Evolutionary conservation across 1,139 yeast genomes (phyloP).

Genomic region (Schizosaccharomyces versatilis): DNA sequence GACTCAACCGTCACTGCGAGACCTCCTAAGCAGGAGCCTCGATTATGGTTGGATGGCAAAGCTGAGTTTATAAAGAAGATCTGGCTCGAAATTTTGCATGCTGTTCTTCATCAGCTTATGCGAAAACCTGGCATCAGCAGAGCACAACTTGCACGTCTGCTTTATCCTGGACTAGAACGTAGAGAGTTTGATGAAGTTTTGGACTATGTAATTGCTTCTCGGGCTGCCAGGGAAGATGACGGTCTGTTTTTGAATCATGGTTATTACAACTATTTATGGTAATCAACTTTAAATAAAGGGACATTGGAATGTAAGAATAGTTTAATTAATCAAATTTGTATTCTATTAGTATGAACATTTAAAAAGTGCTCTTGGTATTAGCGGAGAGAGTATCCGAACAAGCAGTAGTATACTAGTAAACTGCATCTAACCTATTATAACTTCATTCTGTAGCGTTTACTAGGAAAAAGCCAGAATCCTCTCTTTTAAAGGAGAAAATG

Average conservation of each 20-base stretch:
- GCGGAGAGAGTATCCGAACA: too few species aligned
- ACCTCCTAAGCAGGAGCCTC: neutral
- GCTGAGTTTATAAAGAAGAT: neutral
- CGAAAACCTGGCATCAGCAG: neutral
- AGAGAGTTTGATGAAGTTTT: neutral
- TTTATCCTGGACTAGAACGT: neutral
- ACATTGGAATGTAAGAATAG: too few species aligned
- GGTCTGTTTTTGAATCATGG: neutral
- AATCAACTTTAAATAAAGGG: neutral
- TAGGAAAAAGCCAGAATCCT: too few species aligned
- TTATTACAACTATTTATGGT: neutral
- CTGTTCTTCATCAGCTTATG: neutral
- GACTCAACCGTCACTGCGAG: neutral
- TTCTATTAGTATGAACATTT: too few species aligned
- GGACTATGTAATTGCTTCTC: neutral
- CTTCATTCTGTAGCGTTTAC: too few species aligned
- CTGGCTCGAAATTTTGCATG: neutral
- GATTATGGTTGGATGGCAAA: conserved; percentile 1
- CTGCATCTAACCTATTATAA: too few species aligned
- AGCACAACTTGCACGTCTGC: neutral
- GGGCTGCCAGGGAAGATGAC: neutral
- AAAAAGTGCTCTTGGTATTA: too few species aligned
- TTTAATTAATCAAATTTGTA: too few species aligned
- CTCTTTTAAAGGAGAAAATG: too few species aligned
- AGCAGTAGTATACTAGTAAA: too few species aligned